Conservation (phyloP, 129 eudicot species). For the Dittrichia graveolens region DNA sequence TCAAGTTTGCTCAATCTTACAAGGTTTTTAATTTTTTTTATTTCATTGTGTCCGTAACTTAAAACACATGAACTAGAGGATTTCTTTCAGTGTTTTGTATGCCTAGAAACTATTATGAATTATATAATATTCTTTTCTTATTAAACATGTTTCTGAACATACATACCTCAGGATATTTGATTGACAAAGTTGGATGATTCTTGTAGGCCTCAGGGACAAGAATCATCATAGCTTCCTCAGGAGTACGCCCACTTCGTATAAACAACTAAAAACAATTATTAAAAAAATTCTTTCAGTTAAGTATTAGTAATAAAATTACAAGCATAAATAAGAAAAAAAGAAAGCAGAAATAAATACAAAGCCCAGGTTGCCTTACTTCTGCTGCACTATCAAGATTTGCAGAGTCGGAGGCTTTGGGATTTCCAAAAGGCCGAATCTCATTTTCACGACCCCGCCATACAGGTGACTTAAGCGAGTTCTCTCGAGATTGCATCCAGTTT, state of each 20-base stretch:
- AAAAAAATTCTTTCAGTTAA: slow-evolving; percentile 12
- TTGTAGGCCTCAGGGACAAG: slow-evolving; percentile 99
- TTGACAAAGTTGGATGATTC: slow-evolving; percentile 91
- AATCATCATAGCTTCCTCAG: slow-evolving; percentile 98
- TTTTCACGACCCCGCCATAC: slow-evolving; percentile 98
- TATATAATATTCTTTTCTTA: slow-evolving; percentile 2
- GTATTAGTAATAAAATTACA: neutral
- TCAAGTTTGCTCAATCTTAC: neutral
- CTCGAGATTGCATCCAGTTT: slow-evolving; percentile 99
- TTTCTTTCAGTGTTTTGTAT: neutral
- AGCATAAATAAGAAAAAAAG: neutral
- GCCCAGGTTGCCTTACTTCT: slow-evolving; percentile 57
- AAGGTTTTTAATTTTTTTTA: neutral
- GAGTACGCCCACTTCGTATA: slow-evolving; percentile 93
- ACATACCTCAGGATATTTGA: slow-evolving; percentile 95
- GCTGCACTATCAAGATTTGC: slow-evolving; percentile 99
- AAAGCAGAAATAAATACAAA: neutral
- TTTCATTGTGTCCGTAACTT: neutral
- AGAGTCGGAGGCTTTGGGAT: slow-evolving; percentile 89
- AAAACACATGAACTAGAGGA: neutral
- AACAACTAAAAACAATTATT: slow-evolving; percentile 55
- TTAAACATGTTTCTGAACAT: neutral
- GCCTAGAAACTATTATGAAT: slow-evolving; percentile 4
- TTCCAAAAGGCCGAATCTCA: slow-evolving; percentile 97
- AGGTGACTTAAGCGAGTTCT: slow-evolving; percentile 78